phyloP scores from a whole-genome alignment of 2,329 filamentous ascomycete species.

The Beauveria caledonica region DNA sequence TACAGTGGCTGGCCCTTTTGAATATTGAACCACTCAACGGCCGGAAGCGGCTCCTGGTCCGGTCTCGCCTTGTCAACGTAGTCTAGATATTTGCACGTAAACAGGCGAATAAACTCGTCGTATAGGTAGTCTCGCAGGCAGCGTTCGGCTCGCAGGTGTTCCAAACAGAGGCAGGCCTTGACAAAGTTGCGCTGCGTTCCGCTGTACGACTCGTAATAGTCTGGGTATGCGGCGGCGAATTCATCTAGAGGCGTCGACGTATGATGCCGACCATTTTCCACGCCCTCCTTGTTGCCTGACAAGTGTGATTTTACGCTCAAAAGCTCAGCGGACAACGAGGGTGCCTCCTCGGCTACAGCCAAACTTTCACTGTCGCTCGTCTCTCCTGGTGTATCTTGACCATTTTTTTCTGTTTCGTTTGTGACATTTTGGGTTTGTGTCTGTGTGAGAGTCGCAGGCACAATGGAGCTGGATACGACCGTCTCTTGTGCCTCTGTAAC shows the following conservation, averaged over 20 bases:
- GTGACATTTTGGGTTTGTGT: slow-evolving; percentile 14
- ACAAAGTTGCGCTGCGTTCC: slow-evolving; percentile 36
- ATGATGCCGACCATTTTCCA: background rate
- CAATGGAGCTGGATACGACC: slow-evolving; percentile 22
- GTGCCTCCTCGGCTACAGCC: background rate
- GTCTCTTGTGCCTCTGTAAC: slow-evolving; percentile 19
- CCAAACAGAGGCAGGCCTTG: slow-evolving; percentile 35
- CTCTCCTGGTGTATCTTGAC: background rate
- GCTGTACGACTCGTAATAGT: slow-evolving; percentile 30
- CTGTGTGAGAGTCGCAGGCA: slow-evolving; percentile 20
- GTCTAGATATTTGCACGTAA: slow-evolving; percentile 31
- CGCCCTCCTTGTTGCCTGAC: background rate
- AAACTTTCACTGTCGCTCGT: background rate
- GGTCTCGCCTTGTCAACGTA: slow-evolving; percentile 28
- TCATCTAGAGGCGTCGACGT: slow-evolving; percentile 24
- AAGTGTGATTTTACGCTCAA: background rate
- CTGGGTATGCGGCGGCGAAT: slow-evolving; percentile 36
- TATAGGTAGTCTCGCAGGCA: slow-evolving; percentile 35
- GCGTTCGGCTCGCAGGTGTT: slow-evolving; percentile 27
- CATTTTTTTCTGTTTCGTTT: background rate
- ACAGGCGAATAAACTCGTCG: slow-evolving; percentile 45
- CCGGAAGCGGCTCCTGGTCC: slow-evolving; percentile 24
- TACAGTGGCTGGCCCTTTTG: slow-evolving; percentile 22
- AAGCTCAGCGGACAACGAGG: background rate
- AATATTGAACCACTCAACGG: slow-evolving; percentile 35